phyloP scores from a whole-genome alignment of 192 early-diverging fungal species.

The Lunasporangiospora selenospora region DNA sequence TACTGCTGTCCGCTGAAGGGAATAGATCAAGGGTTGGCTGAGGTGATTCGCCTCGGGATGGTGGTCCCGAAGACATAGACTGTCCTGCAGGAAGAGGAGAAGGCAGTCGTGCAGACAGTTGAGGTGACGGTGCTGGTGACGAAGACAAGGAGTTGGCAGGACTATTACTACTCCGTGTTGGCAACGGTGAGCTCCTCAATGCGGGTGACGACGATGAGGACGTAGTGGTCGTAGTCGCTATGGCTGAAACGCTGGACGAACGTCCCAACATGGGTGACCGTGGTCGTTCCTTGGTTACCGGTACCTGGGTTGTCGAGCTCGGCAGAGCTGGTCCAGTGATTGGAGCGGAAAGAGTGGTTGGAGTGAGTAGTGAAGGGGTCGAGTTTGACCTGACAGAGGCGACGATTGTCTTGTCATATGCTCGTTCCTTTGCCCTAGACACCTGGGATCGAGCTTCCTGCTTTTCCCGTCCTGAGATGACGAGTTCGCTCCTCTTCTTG shows the following conservation, averaged over 20 bases:
- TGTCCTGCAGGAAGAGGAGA: neutral
- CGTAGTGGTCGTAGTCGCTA: neutral
- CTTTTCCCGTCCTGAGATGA: slow-evolving; percentile 32
- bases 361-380: neutral
- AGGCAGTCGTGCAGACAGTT: neutral
- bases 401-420: slow-evolving; percentile 36
- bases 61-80: neutral
- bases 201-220: neutral
- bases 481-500: slow-evolving; percentile 27
- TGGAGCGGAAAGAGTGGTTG: neutral
- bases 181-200: too few species aligned
- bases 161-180: too few species aligned
- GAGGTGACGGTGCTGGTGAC: slow-evolving; percentile 10
- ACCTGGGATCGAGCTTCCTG: slow-evolving; percentile 16
- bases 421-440: slow-evolving; percentile 23
- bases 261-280: neutral
- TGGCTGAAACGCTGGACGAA: neutral
- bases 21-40: too few species aligned
- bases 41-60: neutral
- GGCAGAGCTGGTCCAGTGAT: neutral
- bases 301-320: neutral
- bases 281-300: neutral
- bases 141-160: too few species aligned
- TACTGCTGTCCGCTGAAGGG: neutral
- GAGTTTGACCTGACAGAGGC: slow-evolving; percentile 5